Evolutionary conservation across 2,329 filamentous ascomycete genomes (phyloP), one percentile per base, ranked within the genome.

Genomic region (Immersiporthe knoxdaviesiana): DNA sequence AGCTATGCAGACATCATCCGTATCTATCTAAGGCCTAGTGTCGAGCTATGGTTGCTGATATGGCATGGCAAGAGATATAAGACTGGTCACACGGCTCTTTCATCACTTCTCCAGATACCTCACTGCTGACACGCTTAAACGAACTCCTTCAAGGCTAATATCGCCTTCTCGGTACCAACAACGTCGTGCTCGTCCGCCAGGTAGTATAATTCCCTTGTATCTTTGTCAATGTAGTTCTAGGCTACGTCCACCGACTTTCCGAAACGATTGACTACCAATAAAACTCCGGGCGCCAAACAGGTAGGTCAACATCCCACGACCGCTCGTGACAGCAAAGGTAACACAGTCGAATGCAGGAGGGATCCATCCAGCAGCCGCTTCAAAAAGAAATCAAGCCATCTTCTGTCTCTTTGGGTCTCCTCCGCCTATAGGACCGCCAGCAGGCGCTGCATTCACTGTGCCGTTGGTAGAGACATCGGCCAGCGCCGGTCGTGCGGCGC

Each of bases 331-430:
- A 50, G 56, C 64, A 50, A 60, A 66, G 50, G 56, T 5, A 66
- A 30, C 21, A 41, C 11, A 63, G 32, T 37, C 35, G 7, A 16
- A 24, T 44, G 3, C 12, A 47, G 52, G 32, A 39, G 32, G 18
- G 12, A 16, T 39, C n/a, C 37, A 24, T 11, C 30, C 27, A 27
- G 10, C 44, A 35, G 27, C 44, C 37, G 37, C 30, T 32, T 3
- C 54, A 21, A n/a, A 44, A 14, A 47, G 35, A 35, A 35, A n/a
- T 67, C 50, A 71, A 21, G 21, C 63, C 63, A 79, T 81, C 77
- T 82, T 86, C 76, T 85, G 85, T 62, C 87, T 81, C 76, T 89
- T 89, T 2, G 79, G 76, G 67, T 88, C 87, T 12, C 79, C 87
- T 12, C 79, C 56, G 2, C 77, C 79, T 32, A 75, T 64, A 2